These are phyloP conservation scores for Mucor circinelloides DNA, from an alignment of 371 early-diverging fungal genomes.

Conservation along the genomic window DNA sequence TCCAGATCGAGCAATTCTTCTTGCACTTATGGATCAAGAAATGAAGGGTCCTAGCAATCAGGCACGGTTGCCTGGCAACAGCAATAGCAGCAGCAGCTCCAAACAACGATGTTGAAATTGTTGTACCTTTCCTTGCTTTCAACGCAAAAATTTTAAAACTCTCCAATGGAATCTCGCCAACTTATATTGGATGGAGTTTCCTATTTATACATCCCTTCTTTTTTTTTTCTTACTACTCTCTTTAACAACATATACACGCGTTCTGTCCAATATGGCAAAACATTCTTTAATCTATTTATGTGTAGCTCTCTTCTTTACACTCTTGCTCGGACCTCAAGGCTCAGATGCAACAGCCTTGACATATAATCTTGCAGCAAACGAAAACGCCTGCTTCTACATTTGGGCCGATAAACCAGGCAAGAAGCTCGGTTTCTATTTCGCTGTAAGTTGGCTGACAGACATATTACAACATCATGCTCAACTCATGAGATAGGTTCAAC, in stretches of 20 bases:
- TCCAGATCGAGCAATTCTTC: neutral
- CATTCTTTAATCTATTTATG: neutral
- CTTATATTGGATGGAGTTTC: neutral
- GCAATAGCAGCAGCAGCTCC: neutral
- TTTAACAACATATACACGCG: neutral
- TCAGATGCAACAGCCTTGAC: constrained; percentile 71
- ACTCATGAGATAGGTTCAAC: constrained; percentile 21
- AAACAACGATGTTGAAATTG: neutral
- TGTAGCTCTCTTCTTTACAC: neutral
- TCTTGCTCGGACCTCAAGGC: constrained; percentile 1
- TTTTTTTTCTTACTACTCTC: neutral
- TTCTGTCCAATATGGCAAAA: neutral
- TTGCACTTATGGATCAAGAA: neutral
- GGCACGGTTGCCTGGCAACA: neutral
- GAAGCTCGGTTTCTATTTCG: constrained; percentile 95
- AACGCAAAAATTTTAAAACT: neutral
- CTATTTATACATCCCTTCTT: neutral
- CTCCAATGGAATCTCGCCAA: constrained; percentile 3
- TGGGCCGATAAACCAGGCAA: constrained; percentile 69
- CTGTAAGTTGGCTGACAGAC: constrained; percentile 64
- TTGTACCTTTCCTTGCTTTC: neutral
- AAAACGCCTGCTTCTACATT: constrained; percentile 82
- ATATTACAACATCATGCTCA: constrained; percentile 7
- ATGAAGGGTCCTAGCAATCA: neutral
- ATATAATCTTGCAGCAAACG: constrained; percentile 86